Conservation (phyloP, 257 asterid genomes). For the Solanum appendiculatum region DNA sequence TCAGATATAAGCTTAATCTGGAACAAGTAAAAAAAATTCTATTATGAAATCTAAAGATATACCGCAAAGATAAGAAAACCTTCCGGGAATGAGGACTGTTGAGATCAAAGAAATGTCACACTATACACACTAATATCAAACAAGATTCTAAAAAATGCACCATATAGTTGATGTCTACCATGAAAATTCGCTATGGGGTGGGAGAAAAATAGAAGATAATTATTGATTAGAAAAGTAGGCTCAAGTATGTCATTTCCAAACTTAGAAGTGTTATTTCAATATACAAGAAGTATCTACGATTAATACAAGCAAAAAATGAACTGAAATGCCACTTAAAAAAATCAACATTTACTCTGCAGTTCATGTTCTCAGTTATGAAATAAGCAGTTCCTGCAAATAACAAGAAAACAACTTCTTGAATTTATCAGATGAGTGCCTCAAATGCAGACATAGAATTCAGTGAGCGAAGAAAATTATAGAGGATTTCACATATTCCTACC, state of each 20-base stretch:
- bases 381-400: too few relatives aligned
- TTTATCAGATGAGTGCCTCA: not conserved
- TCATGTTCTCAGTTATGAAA: too few relatives aligned
- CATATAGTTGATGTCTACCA: not conserved
- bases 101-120: not conserved
- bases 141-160: not conserved
- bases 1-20: too few relatives aligned
- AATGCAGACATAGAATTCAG: not conserved
- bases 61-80: too few relatives aligned
- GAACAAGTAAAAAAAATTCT: too few relatives aligned
- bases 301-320: not conserved
- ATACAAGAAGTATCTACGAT: not conserved
- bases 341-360: not conserved
- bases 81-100: too few relatives aligned
- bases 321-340: not conserved
- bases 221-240: too few relatives aligned
- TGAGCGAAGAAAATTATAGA: not conserved
- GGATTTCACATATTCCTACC: not conserved
- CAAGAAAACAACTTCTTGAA: too few relatives aligned
- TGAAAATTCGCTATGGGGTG: not conserved
- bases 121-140: not conserved
- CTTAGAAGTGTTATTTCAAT: not conserved
- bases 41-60: too few relatives aligned
- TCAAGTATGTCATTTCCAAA: not conserved
- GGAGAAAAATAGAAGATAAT: not conserved